These are phyloP conservation scores for Phoenix roebelenii DNA, from an alignment of 176 grass and related monocot genomes.

Conservation along the genomic window DNA sequence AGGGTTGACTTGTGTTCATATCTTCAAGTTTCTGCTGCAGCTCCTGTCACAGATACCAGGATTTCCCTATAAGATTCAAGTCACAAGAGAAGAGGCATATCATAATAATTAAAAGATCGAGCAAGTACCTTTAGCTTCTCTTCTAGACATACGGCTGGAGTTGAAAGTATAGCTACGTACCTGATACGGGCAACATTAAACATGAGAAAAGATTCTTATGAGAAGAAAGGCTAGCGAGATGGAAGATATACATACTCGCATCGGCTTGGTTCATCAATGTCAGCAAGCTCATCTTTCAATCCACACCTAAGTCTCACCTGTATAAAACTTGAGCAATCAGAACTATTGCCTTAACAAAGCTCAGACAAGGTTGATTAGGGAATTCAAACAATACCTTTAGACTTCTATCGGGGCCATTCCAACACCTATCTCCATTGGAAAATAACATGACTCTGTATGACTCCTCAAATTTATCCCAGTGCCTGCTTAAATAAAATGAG, in stretches of 20 bases:
- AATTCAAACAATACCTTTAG: conserved; percentile 45
- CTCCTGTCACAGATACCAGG: conserved; percentile 42
- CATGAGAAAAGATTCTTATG: conserved; percentile 7
- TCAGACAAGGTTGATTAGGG: not conserved
- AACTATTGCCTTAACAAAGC: not conserved
- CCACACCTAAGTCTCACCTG: conserved; percentile 94
- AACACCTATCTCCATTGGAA: conserved; percentile 78
- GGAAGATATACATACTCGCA: conserved; percentile 68
- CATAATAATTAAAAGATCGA: not conserved
- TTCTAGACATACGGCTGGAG: conserved; percentile 59
- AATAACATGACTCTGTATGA: conserved; percentile 77
- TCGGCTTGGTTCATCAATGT: conserved; percentile 88
- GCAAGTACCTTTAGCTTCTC: conserved; percentile 65
- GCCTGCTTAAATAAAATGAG: conserved; percentile 37
- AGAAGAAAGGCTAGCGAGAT: not conserved
- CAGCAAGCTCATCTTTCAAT: conserved; percentile 65
- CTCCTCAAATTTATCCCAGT: conserved; percentile 95
- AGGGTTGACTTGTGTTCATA: conserved; percentile 27
- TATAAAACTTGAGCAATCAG: conserved; percentile 10
- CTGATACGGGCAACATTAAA: conserved; percentile 25
- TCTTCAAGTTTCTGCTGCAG: conserved; percentile 56
- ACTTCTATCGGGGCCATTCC: conserved; percentile 95
- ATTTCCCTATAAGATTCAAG: conserved; percentile 19
- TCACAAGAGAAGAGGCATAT: not conserved
- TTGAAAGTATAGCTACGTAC: conserved; percentile 73